Base-by-base conservation (phyloP, 805 yeast genomes). In the Starmerella etchellsii region DNA sequence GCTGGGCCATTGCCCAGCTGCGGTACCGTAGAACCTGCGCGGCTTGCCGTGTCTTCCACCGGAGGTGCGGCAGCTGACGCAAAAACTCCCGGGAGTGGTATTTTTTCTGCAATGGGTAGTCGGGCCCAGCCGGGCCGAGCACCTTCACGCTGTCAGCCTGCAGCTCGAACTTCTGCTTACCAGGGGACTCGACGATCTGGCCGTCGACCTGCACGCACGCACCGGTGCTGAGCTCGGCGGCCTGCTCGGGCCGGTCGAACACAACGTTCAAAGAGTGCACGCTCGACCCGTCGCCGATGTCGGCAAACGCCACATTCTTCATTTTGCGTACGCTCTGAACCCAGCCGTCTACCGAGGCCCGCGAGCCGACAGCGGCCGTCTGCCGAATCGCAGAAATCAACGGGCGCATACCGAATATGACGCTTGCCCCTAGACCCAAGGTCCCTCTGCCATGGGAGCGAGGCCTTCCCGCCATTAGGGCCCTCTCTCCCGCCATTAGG, bases 41-140 rank as follows among this genome's bases (percentile, higher is more conserved):
- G 30, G 78, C 59, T n/a, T 73, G 70, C 2, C 69, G 54, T 0
- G 93, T 73, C 51, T 81, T 72, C 71, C 82, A 85, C 48, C 96
- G 70, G 25, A 81, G 65, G 8, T 81, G 75, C 0, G 95, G 93
- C n/a, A 74, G 59, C 2, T 73, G 66, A 37, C 98, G 69, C 31
- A 91, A 61, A 51, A 67, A 78, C 47, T 76, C 80, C 14, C 73
- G 57, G 1, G 82, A 61, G 46, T 78, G 88, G 22, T 64, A 63
- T 56, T 85, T 85, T 55, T 85, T 87, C 52, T 85, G 95, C 36
- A 91, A 62, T 0, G 96, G 95, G 56, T 79, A 91, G 5, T 64
- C 58, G 2, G 70, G 71, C 0, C 70, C 66, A 0, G 81, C 78
- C 25, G 64, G 61, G 0, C 95, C 95, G 4, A 78, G 46, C 1